These are phyloP conservation scores for Trichoderma asperelloides DNA, from an alignment of 495 filamentous ascomycete genomes.

Conservation along the genomic window DNA sequence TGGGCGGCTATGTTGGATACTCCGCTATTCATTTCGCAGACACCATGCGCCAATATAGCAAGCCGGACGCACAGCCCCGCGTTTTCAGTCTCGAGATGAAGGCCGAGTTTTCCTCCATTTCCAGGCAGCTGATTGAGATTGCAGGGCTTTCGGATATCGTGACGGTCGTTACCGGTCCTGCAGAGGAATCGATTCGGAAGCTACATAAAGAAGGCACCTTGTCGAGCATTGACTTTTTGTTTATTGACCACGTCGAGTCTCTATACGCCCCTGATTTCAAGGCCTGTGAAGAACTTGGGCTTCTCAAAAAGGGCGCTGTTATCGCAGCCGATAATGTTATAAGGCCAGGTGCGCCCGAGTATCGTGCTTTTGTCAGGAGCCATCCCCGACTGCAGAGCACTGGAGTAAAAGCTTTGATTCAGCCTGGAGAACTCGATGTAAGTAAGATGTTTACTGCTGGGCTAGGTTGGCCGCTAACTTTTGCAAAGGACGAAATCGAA, in stretches of 20 bases:
- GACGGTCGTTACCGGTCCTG: constrained; percentile 56
- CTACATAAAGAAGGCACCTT: constrained; percentile 44
- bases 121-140: constrained; percentile 52
- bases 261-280: constrained; percentile 63
- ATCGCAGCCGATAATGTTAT: constrained; percentile 68
- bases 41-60: constrained; percentile 45
- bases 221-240: constrained; percentile 53
- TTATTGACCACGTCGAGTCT: constrained; percentile 69
- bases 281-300: constrained; percentile 56
- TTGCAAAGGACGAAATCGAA: neutral
- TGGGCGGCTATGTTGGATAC: constrained; percentile 78
- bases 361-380: constrained; percentile 55
- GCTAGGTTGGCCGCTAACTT: neutral
- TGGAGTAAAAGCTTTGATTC: neutral
- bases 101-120: constrained; percentile 57
- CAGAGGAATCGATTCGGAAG: constrained; percentile 48
- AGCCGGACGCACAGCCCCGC: constrained; percentile 30
- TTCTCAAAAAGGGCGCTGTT: constrained; percentile 53
- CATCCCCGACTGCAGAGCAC: neutral
- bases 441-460: neutral
- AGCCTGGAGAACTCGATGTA: neutral
- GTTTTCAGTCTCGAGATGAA: constrained; percentile 63
- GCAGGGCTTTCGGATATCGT: constrained; percentile 61
- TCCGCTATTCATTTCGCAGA: constrained; percentile 63
- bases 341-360: constrained; percentile 65